These are phyloP conservation scores for Botryotinia narcissicola DNA, from an alignment of 2,329 filamentous ascomycete genomes.

Conservation along the genomic window DNA sequence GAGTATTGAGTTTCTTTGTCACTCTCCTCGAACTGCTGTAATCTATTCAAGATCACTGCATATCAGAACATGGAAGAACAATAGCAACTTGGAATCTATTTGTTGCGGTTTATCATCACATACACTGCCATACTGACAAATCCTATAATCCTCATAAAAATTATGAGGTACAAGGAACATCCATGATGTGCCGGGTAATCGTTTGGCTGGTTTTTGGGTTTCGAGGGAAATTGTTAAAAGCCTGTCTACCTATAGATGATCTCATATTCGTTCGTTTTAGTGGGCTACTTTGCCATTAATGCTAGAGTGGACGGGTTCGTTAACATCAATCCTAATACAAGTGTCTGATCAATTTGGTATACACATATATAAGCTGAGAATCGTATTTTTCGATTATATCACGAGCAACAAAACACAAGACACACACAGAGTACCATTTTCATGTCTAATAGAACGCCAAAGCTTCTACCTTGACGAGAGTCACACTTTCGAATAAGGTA, in stretches of 20 bases:
- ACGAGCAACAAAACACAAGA: accelerated
- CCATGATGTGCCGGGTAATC: no score
- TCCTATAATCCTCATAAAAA: background rate
- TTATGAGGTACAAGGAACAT: background rate
- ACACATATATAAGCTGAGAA: background rate
- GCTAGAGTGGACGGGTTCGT: background rate
- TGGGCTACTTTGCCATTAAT: background rate
- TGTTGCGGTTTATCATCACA: background rate
- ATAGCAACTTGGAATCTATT: background rate
- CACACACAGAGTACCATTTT: no score
- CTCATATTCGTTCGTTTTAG: background rate
- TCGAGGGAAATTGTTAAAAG: background rate
- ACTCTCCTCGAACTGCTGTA: background rate
- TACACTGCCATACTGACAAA: no score
- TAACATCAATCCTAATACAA: background rate
- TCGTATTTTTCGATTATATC: background rate
- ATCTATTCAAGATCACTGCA: background rate
- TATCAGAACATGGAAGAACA: background rate
- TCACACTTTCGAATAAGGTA: background rate
- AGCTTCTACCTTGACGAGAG: background rate
- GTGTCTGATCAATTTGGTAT: background rate
- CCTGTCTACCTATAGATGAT: background rate
- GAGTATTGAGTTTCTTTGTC: background rate
- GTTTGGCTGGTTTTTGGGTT: no score
- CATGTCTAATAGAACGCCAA: background rate